Base-by-base conservation (phyloP, 371 early-diverging fungal species). In the Haplosporangium sp. region DNA sequence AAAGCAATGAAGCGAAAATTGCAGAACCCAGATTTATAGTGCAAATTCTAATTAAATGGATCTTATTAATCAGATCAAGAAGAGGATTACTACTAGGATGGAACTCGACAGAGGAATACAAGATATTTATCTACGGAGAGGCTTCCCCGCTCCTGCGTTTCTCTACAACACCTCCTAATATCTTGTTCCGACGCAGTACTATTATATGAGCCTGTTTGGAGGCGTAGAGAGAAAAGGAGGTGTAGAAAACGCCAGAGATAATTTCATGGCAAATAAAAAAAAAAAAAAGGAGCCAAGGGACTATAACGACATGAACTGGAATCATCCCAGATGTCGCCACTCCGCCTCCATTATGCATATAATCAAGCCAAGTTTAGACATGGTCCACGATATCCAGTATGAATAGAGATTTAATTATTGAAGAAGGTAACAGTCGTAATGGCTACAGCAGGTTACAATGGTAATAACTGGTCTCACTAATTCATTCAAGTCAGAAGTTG, bases 271-370 rank as follows among this genome's bases (percentile, higher is more conserved):
- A 58, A 38, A 61, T 37, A 38, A 15, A 35, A 37, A 44, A 20
- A 53, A n/a, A 42, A 37, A 52, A 60, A 73, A 63, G 52, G 65
- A 67, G 52, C 37, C 56, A 61, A 64, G 63, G 68, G 59, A 58
- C 67, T 35, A 38, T 62, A 48, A 39, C 42, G 67, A 69, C 63
- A 75, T 66, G 76, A 66, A 66, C 62, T 75, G 67, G 70, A 75
- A 75, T 63, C 52, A n/a, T 44, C 62, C 56, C 19, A 20, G 37
- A 13, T n/a, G 17, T 67, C 35, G 42, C 67, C 59, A 56, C 67
- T 44, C 10, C 39, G 19, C 38, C 39, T 38, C 40, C 52, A 52
- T 4, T 44, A 65, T 53, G 53, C 27, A 53, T 53, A 53, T 19
- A 53, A 20, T 10, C n/a, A 40, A 58, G 38, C 48, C 40, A 44